Percentiles rank a stretch among this genome's conserved stretches.
Evolutionary conservation across 225 moss, liverwort and hornwort species (phyloP).

Genomic region (Lunularia cruciata): DNA sequence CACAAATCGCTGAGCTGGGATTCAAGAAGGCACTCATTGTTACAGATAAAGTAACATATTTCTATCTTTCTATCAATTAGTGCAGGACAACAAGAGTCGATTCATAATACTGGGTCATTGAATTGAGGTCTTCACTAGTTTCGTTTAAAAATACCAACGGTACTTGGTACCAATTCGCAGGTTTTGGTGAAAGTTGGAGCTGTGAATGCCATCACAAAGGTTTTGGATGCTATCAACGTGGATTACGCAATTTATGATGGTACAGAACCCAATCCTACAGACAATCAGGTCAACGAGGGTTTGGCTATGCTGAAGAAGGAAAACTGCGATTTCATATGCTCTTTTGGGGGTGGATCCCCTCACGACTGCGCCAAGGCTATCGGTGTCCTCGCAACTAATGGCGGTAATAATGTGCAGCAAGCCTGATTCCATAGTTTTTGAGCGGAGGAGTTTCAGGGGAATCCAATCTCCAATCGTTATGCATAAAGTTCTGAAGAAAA

Average conservation of each 20-base stretch:
- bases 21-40: constrained; percentile 22
- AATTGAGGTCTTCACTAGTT: too few species aligned
- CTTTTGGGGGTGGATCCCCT: constrained; percentile 23
- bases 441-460: too few species aligned
- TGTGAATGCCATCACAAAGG: constrained; percentile 7
- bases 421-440: too few species aligned
- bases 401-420: neutral
- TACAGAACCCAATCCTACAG: constrained; percentile 16
- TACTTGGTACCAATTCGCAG: neutral
- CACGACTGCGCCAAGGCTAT: constrained; percentile 24
- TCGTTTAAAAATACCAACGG: too few species aligned
- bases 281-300: constrained; percentile 7
- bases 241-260: constrained; percentile 18
- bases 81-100: too few species aligned
- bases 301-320: constrained; percentile 8
- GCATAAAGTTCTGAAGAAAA: too few species aligned
- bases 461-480: too few species aligned
- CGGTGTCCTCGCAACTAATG: constrained; percentile 19
- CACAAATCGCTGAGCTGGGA: constrained; percentile 14
- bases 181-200: constrained; percentile 20
- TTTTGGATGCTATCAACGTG: constrained; percentile 1
- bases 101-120: too few species aligned
- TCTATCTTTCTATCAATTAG: too few species aligned
- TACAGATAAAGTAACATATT: constrained; percentile 13
- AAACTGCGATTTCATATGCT: constrained; percentile 14